Percentiles rank a stretch among this genome's conserved stretches.
phyloP scores from a whole-genome alignment of 75 land plant genomes.

The Cryptomeria japonica region DNA sequence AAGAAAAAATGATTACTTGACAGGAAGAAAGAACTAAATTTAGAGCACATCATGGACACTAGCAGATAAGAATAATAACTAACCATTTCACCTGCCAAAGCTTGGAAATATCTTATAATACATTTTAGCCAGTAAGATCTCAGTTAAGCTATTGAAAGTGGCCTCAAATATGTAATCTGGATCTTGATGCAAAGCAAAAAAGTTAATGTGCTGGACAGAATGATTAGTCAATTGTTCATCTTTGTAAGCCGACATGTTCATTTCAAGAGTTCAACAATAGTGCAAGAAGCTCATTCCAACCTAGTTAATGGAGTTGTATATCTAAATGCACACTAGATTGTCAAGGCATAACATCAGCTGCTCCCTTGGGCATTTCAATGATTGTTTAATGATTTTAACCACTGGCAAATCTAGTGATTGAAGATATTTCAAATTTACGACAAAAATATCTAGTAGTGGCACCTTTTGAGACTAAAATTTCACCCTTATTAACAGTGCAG shows the following conservation, averaged over 20 bases:
- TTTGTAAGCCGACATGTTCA: background rate
- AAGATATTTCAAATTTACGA: background rate
- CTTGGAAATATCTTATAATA: background rate
- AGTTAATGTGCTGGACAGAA: background rate
- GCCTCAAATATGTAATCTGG: background rate
- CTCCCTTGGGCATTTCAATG: background rate
- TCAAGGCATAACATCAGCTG: background rate
- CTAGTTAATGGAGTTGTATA: background rate
- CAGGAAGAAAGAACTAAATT: background rate
- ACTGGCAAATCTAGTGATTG: background rate
- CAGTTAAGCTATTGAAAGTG: background rate
- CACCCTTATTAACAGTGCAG: background rate
- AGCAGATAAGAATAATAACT: background rate
- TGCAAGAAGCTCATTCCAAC: background rate
- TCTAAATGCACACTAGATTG: background rate
- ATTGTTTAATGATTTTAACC: background rate
- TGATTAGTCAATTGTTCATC: background rate
- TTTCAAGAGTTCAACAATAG: background rate
- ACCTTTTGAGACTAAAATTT: background rate
- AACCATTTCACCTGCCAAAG: background rate
- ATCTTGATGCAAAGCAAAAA: background rate
- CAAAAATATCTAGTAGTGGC: background rate
- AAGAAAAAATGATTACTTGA: background rate
- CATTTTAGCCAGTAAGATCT: background rate
- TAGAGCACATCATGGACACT: background rate